These are phyloP conservation scores for Diaporthe aspalathi DNA, from an alignment of 2,329 filamentous ascomycete species.

Conservation along the genomic window DNA sequence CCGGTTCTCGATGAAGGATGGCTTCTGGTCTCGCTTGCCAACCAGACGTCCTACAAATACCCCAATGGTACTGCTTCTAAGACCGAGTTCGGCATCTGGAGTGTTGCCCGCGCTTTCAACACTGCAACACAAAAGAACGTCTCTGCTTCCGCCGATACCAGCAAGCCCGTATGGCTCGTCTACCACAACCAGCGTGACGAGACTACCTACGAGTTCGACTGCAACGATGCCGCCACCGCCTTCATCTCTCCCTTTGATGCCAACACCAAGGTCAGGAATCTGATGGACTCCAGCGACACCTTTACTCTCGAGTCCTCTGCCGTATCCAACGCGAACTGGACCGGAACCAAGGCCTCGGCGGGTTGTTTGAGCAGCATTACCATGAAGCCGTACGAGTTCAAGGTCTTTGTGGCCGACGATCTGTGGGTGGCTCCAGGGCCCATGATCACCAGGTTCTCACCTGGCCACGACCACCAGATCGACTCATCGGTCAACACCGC, in stretches of 20 bases:
- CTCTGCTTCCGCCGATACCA: constrained; percentile 57
- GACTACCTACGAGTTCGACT: constrained; percentile 60
- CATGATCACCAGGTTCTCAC: constrained; percentile 68
- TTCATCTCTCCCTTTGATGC: constrained; percentile 67
- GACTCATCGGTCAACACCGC: constrained; percentile 44
- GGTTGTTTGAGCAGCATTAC: constrained; percentile 65
- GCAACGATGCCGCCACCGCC: constrained; percentile 52
- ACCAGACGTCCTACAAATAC: constrained; percentile 62
- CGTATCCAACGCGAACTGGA: constrained; percentile 42
- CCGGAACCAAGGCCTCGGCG: constrained; percentile 33
- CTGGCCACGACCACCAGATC: constrained; percentile 71
- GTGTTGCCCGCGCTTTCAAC: constrained; percentile 63
- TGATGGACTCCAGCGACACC: constrained; percentile 58
- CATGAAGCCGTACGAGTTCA: constrained; percentile 66
- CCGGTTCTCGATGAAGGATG: constrained; percentile 71
- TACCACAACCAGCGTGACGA: constrained; percentile 62
- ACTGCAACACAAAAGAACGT: constrained; percentile 63
- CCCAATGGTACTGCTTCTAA: constrained; percentile 54
- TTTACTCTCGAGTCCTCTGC: constrained; percentile 60
- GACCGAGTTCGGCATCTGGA: constrained; percentile 65
- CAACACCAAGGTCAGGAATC: constrained; percentile 67
- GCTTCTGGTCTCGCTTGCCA: constrained; percentile 65
- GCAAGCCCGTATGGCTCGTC: constrained; percentile 56
- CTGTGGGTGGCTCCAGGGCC: constrained; percentile 63
- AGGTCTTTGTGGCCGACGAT: constrained; percentile 66